phyloP scores from a whole-genome alignment of 2,329 filamentous ascomycete species.

The Tolypocladium tropicale region DNA sequence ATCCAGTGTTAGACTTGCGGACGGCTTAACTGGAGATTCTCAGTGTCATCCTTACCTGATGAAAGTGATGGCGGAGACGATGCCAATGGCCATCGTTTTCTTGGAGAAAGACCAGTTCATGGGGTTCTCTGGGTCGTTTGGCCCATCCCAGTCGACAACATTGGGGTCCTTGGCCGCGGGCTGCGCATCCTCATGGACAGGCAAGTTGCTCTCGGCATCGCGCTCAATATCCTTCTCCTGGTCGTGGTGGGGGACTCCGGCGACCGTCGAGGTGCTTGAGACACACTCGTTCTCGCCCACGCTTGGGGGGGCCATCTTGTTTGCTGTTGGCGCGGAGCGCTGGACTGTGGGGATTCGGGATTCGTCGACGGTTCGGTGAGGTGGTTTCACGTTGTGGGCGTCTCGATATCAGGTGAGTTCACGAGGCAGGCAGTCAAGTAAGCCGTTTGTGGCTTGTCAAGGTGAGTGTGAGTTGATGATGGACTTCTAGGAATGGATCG shows the following conservation, averaged over 20 bases:
- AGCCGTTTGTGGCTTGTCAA: not conserved
- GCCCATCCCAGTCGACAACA: slow-evolving; percentile 49
- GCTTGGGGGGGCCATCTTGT: not conserved
- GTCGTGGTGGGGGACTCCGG: not conserved
- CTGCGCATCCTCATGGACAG: not conserved
- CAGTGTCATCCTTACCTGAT: slow-evolving; percentile 17
- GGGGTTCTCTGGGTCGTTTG: slow-evolving; percentile 46
- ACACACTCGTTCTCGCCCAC: not conserved
- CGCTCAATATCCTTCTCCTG: not conserved
- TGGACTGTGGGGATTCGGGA: not conserved
- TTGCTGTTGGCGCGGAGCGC: not conserved
- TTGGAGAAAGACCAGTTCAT: slow-evolving; percentile 43
- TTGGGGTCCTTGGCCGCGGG: not conserved
- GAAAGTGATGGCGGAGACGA: slow-evolving; percentile 30
- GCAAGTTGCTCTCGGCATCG: not conserved
- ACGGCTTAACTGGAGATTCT: too few species aligned
- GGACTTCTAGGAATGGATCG: not conserved
- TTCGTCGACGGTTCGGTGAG: not conserved
- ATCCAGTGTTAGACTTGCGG: not conserved
- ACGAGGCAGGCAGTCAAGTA: not conserved
- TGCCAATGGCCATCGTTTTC: slow-evolving; percentile 23
- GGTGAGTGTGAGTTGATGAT: too few species aligned
- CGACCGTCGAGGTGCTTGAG: not conserved
- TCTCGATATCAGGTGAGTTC: not conserved
- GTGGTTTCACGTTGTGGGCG: not conserved